A percentile compares a stretch with the other conserved stretches of the same genome.
Evolutionary conservation across 164 flowering plant genomes (phyloP).

Genomic region (Magnolia sinica): DNA sequence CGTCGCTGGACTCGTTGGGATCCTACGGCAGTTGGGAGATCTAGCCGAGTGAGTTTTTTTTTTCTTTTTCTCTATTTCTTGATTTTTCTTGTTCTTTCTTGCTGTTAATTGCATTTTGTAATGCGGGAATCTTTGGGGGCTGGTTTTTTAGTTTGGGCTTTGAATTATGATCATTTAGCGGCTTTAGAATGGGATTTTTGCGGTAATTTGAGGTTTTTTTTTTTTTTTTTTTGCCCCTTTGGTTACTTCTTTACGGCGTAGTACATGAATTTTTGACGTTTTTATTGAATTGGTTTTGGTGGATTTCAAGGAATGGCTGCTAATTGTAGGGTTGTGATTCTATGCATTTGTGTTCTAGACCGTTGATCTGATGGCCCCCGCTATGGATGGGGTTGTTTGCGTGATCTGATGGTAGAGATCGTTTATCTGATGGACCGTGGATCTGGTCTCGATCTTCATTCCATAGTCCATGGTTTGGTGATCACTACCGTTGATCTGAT

Average conservation of each 20-base stretch:
- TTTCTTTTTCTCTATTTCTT: not conserved
- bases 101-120: not conserved
- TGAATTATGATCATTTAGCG: not conserved
- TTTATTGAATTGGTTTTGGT: not conserved
- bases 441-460: not conserved
- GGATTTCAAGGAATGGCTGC: not conserved
- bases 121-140: not conserved
- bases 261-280: not conserved
- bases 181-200: too few species aligned
- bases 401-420: too few species aligned
- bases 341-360: too few species aligned
- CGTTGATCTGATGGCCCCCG: too few species aligned
- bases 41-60: constrained; percentile 76
- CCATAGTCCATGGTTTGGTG: not conserved
- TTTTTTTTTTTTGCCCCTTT: not conserved
- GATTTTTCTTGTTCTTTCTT: not conserved
- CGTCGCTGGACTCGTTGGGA: constrained; percentile 92
- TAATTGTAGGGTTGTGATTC: too few species aligned
- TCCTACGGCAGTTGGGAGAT: constrained; percentile 92
- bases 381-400: too few species aligned
- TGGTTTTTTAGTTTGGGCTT: not conserved
- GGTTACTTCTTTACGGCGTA: not conserved
- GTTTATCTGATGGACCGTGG: too few species aligned
- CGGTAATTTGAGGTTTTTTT: not conserved
- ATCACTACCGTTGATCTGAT: not conserved